These are phyloP conservation scores for Raphanus raphanistrum DNA, from an alignment of 345 rosid species.

Conservation along the genomic window DNA sequence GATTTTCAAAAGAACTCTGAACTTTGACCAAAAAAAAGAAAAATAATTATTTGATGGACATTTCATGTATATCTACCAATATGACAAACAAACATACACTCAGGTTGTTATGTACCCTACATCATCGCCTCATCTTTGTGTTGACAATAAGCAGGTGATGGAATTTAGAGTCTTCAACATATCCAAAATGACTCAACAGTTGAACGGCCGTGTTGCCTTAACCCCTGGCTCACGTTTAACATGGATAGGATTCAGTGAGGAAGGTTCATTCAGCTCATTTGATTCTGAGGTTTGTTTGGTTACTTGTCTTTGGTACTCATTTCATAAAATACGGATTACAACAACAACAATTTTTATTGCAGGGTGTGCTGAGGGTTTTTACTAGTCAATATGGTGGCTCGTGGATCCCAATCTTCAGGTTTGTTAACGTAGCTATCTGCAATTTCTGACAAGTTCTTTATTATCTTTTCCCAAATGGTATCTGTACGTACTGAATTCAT, in stretches of 20 bases:
- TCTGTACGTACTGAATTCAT: not conserved
- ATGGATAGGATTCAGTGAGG: slow-evolving; percentile 94
- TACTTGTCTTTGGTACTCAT: slow-evolving; percentile 11
- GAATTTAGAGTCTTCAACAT: slow-evolving; percentile 69
- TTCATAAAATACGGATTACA: not conserved
- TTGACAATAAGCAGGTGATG: slow-evolving; percentile 58
- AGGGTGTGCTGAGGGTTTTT: slow-evolving; percentile 78
- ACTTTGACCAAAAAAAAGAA: too few species aligned
- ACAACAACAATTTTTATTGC: slow-evolving; percentile 30
- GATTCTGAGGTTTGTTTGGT: slow-evolving; percentile 71
- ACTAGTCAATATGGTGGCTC: slow-evolving; percentile 81
- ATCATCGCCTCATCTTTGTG: slow-evolving; percentile 1
- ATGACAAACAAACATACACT: not conserved
- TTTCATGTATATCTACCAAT: slow-evolving; percentile 23
- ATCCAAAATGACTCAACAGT: slow-evolving; percentile 54
- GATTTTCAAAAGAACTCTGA: not conserved
- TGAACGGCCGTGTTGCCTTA: slow-evolving; percentile 69
- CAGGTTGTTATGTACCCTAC: slow-evolving; percentile 1
- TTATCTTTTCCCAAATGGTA: slow-evolving; percentile 1
- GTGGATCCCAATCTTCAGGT: slow-evolving; percentile 98
- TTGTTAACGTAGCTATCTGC: slow-evolving; percentile 28
- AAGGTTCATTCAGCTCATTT: slow-evolving; percentile 77
- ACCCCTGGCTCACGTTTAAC: slow-evolving; percentile 75
- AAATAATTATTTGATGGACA: not conserved
- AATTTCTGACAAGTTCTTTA: not conserved